Conservation (phyloP, 805 yeast species). For the Lipomyces yamadae region DNA sequence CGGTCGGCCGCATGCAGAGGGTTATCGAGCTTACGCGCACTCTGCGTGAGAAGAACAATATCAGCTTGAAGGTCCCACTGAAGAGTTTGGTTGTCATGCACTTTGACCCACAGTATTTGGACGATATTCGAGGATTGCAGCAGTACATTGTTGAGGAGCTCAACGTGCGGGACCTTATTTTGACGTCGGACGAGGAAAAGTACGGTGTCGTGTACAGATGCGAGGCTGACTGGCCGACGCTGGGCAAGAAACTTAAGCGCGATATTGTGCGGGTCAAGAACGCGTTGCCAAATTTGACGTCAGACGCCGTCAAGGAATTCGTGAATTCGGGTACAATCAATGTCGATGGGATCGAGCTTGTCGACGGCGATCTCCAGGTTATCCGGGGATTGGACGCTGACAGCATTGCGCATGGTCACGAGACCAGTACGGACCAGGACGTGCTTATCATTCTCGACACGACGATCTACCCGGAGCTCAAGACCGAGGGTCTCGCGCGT, state of each 20-base stretch:
- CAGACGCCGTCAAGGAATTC: conserved; percentile 80
- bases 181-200: conserved; percentile 87
- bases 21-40: conserved; percentile 96
- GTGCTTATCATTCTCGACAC: conserved; percentile 89
- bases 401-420: conserved; percentile 70
- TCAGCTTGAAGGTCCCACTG: conserved; percentile 93
- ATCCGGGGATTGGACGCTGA: conserved; percentile 75
- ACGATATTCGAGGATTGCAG: conserved; percentile 77
- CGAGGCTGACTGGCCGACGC: conserved; percentile 98
- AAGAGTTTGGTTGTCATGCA: conserved; percentile 85
- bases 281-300: conserved; percentile 80
- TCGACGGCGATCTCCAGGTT: conserved; percentile 86
- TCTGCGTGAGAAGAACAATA: conserved; percentile 93
- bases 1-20: conserved; percentile 94
- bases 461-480: conserved; percentile 82
- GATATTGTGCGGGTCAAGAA: conserved; percentile 94
- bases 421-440: conserved; percentile 84
- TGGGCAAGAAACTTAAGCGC: conserved; percentile 95
- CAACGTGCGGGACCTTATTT: conserved; percentile 84
- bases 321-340: conserved; percentile 72
- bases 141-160: conserved; percentile 86
- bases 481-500: conserved; percentile 94
- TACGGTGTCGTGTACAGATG: conserved; percentile 92
- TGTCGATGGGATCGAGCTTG: conserved; percentile 88
- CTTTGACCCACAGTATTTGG: conserved; percentile 71